phyloP scores from a whole-genome alignment of 257 asterid genomes.

The Plantago ovata region DNA sequence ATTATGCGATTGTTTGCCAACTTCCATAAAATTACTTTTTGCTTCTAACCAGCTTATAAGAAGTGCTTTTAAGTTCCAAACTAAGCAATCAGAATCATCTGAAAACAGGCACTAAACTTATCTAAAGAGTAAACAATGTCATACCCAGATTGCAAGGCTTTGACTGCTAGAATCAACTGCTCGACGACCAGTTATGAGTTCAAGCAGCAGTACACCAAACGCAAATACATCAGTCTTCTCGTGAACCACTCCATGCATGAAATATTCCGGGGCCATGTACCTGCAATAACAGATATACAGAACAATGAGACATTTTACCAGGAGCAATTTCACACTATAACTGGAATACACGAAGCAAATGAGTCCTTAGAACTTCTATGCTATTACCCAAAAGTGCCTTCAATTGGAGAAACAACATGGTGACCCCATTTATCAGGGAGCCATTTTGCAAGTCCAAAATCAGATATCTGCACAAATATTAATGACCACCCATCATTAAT shows the following conservation, averaged over 20 bases:
- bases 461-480: constrained; percentile 67
- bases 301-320: no score
- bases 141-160: constrained; percentile 98
- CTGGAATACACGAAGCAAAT: neutral
- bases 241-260: constrained; percentile 88
- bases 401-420: constrained; percentile 92
- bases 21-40: no score
- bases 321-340: no score
- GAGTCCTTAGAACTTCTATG: neutral
- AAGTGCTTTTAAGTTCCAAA: no score
- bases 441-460: constrained; percentile 95
- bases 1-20: no score
- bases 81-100: no score
- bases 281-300: constrained; percentile 25
- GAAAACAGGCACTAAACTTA: neutral
- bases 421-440: constrained; percentile 89
- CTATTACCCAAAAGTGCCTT: constrained; percentile 92
- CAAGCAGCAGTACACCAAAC: constrained; percentile 81
- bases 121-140: constrained; percentile 12
- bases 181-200: constrained; percentile 89
- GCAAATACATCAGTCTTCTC: constrained; percentile 96
- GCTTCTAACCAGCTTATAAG: no score
- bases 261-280: constrained; percentile 98
- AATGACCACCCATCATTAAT: no score
- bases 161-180: constrained; percentile 81